Percentiles rank a stretch among this genome's conserved stretches.
These are phyloP conservation scores for Chlamydomonas incerta DNA, from an alignment of 139 green algal genomes.

Conservation along the genomic window DNA sequence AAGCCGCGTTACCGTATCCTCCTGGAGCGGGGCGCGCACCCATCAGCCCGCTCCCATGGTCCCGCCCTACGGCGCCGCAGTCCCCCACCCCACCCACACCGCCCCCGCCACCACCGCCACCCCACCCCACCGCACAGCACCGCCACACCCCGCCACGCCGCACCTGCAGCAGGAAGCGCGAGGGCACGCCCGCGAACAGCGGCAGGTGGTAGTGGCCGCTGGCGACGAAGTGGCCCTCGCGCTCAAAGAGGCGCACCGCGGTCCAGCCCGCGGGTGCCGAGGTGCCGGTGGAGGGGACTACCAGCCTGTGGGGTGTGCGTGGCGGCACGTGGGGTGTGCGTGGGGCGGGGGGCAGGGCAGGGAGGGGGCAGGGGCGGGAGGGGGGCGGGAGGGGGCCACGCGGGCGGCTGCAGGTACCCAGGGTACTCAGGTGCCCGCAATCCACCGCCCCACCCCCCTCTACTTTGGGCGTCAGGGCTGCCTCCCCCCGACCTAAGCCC, in stretches of 20 bases:
- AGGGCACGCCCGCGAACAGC: conserved; percentile 62
- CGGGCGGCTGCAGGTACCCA: not conserved
- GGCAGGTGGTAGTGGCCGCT: conserved; percentile 71
- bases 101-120: too few relatives aligned
- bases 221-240: conserved; percentile 61
- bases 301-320: conserved; percentile 34
- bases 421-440: not conserved
- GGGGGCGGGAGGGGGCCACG: not conserved
- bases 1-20: too few relatives aligned
- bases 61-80: too few relatives aligned
- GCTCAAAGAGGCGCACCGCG: conserved; percentile 72
- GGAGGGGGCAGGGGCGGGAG: not conserved
- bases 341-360: not conserved
- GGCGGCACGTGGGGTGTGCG: not conserved
- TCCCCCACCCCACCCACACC: too few relatives aligned
- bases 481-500: too few relatives aligned
- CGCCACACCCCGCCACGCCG: too few relatives aligned
- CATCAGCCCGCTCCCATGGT: too few relatives aligned
- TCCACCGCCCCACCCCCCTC: too few relatives aligned
- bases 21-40: too few relatives aligned
- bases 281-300: conserved; percentile 60
- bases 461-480: too few relatives aligned
- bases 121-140: too few relatives aligned
- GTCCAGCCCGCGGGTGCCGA: conserved; percentile 69
- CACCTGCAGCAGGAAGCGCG: conserved; percentile 25